These are phyloP conservation scores for Backusella westeae DNA, from an alignment of 192 early-diverging fungal species.

Conservation along the genomic window DNA sequence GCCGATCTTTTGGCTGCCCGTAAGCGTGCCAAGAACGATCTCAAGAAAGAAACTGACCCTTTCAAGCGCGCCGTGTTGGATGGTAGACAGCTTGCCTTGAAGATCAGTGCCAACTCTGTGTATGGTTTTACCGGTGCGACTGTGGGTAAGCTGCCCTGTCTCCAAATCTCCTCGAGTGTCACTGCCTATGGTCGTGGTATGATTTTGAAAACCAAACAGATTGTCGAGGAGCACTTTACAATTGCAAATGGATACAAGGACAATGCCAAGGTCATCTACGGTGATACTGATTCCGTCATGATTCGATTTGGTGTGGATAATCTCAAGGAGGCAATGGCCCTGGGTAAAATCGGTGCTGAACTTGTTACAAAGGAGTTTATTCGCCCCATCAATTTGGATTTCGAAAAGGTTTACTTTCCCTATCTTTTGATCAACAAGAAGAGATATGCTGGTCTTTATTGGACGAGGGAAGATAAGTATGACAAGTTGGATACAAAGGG, in stretches of 20 bases:
- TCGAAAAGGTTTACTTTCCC: constrained; percentile 99
- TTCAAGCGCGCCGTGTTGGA: constrained; percentile 93
- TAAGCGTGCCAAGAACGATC: constrained; percentile 88
- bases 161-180: constrained; percentile 91
- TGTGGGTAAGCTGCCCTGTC: constrained; percentile 85
- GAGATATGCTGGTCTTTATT: constrained; percentile 96
- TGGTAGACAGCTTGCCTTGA: constrained; percentile 90
- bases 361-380: constrained; percentile 85
- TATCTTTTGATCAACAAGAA: constrained; percentile 99
- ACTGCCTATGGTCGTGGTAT: constrained; percentile 95
- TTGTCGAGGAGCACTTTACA: constrained; percentile 80
- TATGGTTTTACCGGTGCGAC: constrained; percentile 98
- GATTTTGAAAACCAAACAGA: constrained; percentile 87
- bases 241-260: constrained; percentile 85
- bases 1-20: constrained; percentile 87
- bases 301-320: constrained; percentile 89
- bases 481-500: constrained; percentile 98
- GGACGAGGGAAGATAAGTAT: constrained; percentile 90
- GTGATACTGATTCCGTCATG: constrained; percentile 99
- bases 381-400: constrained; percentile 96
- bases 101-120: constrained; percentile 95
- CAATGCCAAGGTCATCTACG: constrained; percentile 93
- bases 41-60: constrained; percentile 96
- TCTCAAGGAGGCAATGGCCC: constrained; percentile 82
- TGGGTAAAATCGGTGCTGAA: constrained; percentile 84